These are phyloP conservation scores for Acephala macrosclerotiorum DNA, from an alignment of 2,329 filamentous ascomycete genomes.

Conservation along the genomic window DNA sequence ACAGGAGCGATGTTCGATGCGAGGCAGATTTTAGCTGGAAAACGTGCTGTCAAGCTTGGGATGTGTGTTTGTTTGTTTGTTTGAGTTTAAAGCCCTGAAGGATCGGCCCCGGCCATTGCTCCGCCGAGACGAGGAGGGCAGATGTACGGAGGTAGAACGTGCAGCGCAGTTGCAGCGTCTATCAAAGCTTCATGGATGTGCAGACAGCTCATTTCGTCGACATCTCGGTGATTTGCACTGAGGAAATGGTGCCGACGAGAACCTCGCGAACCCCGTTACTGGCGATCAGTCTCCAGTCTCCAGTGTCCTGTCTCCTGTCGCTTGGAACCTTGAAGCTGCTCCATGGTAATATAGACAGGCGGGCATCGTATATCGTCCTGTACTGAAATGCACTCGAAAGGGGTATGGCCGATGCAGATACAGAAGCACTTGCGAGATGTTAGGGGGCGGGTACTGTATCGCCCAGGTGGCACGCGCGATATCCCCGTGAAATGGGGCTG, in stretches of 20 bases:
- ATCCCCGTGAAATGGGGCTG: not conserved
- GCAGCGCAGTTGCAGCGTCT: not conserved
- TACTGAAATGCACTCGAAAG: no score
- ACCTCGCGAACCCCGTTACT: not conserved
- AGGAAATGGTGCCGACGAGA: not conserved
- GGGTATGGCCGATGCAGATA: not conserved
- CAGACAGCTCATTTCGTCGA: slow-evolving; percentile 7
- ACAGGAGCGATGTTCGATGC: not conserved
- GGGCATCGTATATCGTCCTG: not conserved
- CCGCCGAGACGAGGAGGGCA: not conserved
- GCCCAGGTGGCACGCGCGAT: not conserved
- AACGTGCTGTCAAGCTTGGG: not conserved
- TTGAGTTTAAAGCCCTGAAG: no score
- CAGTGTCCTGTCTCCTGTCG: slow-evolving; percentile 3
- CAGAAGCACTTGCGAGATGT: slow-evolving; percentile 1
- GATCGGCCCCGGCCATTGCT: no score
- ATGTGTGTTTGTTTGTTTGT: no score
- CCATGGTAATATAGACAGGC: not conserved
- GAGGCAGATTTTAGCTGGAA: not conserved
- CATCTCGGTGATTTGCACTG: slow-evolving; percentile 14
- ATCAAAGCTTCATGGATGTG: no score
- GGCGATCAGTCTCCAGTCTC: slow-evolving; percentile 8
- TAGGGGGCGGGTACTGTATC: not conserved
- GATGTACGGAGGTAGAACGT: not conserved
- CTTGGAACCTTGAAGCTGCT: not conserved